Evolutionary conservation across 2,329 filamentous ascomycete genomes (phyloP), one percentile per base, ranked within the genome.

Genomic region (Neoarthrinium moseri): DNA sequence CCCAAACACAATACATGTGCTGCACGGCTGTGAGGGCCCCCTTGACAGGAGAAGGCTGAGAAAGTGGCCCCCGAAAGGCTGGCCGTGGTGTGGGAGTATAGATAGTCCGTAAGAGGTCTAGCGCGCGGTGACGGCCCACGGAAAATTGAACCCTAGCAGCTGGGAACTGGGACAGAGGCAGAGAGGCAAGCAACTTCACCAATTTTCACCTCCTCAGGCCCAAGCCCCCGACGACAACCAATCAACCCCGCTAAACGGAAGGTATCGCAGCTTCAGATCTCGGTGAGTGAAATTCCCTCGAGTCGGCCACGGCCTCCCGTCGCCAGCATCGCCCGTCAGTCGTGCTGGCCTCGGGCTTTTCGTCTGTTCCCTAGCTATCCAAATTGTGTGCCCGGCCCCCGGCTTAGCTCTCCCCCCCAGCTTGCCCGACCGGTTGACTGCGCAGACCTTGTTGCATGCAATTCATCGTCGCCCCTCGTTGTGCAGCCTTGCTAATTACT

Each of bases 121-220:
- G 47, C 32, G 47, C 30, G 46, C n/a, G n/a, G n/a, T n/a, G 24
- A 51, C 46, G 39, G 29, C 37, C 46, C 46, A 51, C 40, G 38
- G 35, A 34, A 48, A 51, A 49, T 46, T 46, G 47, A 49, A 51
- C 47, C 47, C 47, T 49, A 49, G 43, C 36, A 41, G 21, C 29
- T 34, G 27, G 44, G 30, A n/a, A n/a, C n/a, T n/a, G n/a, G n/a
- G n/a, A n/a, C n/a, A n/a, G n/a, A n/a, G n/a, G n/a, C n/a, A 37
- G 23, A 27, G 22, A 26, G 41, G 21, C 41, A 34, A n/a, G n/a
- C 21, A 43, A 44, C 24, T 35, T 44, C 41, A 44, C 30, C 41
- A 44, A 35, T 44, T 44, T 44, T 44, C 30, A 30, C 21, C 32
- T 44, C 32, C 22, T 20, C 13, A 30, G 36, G 41, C 24, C 41